phyloP scores from a whole-genome alignment of 2,329 filamentous ascomycete species.

The Arthrobotrys musiformis region DNA sequence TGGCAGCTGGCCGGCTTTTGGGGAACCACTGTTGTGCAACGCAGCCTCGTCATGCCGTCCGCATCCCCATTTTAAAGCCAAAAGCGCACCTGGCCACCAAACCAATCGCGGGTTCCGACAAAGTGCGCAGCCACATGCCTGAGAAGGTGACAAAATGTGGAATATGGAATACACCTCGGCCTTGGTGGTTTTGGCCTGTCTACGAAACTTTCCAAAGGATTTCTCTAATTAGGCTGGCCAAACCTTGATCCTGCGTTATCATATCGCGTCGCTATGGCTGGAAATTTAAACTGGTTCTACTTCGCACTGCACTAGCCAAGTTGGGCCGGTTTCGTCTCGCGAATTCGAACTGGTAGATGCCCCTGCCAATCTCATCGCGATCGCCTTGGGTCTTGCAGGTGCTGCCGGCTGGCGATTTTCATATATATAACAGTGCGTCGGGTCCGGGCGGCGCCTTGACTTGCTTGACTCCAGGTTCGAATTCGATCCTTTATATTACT shows the following conservation, averaged over 20 bases:
- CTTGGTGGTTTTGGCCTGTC: neutral
- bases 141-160: neutral
- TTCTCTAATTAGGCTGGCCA: too few relatives aligned
- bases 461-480: too few relatives aligned
- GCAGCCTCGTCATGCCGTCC: too few relatives aligned
- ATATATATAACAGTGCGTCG: neutral
- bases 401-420: too few relatives aligned
- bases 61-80: too few relatives aligned
- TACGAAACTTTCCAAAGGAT: neutral
- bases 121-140: neutral
- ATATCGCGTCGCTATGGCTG: neutral
- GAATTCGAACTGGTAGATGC: neutral
- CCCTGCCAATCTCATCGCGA: neutral
- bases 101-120: neutral
- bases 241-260: neutral
- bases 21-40: too few relatives aligned
- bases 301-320: too few relatives aligned
- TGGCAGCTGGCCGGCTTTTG: too few relatives aligned
- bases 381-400: neutral
- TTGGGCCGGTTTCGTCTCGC: slow-evolving; percentile 1
- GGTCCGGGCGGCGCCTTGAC: too few relatives aligned
- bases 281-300: neutral
- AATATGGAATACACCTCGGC: neutral
- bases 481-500: too few relatives aligned
- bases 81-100: slow-evolving; percentile 1